phyloP scores from a whole-genome alignment of 2,329 filamentous ascomycete genomes.

The Stachybotrys elegans region DNA sequence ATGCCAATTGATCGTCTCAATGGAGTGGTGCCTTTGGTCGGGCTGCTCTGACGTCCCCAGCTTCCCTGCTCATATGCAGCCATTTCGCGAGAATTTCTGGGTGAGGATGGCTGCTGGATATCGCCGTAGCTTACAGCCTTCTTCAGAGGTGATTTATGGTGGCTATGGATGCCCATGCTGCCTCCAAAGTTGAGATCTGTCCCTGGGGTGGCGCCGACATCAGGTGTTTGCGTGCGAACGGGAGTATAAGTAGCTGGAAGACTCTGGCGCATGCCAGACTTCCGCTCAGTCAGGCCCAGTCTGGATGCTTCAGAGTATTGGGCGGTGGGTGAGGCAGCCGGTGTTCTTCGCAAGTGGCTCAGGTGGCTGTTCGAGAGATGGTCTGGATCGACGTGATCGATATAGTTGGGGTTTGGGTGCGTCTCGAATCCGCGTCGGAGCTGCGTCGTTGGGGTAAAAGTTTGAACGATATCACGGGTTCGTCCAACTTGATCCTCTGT shows the following conservation, averaged over 20 bases:
- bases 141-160: slow-evolving; percentile 77
- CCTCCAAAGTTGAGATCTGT: slow-evolving; percentile 51
- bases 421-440: slow-evolving; percentile 74
- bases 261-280: slow-evolving; percentile 26
- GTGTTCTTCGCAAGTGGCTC: slow-evolving; percentile 33
- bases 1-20: slow-evolving; percentile 17
- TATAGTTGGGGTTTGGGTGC: slow-evolving; percentile 69
- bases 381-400: slow-evolving; percentile 48
- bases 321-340: slow-evolving; percentile 32
- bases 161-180: slow-evolving; percentile 72
- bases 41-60: slow-evolving; percentile 32
- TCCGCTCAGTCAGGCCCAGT: slow-evolving; percentile 20
- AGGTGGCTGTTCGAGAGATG: slow-evolving; percentile 31
- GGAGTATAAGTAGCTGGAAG: slow-evolving; percentile 27
- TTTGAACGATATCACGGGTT: slow-evolving; percentile 37
- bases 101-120: slow-evolving; percentile 38
- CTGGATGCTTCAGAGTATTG: slow-evolving; percentile 30
- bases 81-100: slow-evolving; percentile 58
- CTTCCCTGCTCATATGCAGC: slow-evolving; percentile 50
- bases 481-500: slow-evolving; percentile 41
- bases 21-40: slow-evolving; percentile 30
- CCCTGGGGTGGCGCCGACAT: slow-evolving; percentile 13
- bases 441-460: slow-evolving; percentile 52
- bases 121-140: slow-evolving; percentile 65
- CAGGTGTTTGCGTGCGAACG: slow-evolving; percentile 18